phyloP scores from a whole-genome alignment of 208 protist genomes.

The Wallacemonas sp. region DNA sequence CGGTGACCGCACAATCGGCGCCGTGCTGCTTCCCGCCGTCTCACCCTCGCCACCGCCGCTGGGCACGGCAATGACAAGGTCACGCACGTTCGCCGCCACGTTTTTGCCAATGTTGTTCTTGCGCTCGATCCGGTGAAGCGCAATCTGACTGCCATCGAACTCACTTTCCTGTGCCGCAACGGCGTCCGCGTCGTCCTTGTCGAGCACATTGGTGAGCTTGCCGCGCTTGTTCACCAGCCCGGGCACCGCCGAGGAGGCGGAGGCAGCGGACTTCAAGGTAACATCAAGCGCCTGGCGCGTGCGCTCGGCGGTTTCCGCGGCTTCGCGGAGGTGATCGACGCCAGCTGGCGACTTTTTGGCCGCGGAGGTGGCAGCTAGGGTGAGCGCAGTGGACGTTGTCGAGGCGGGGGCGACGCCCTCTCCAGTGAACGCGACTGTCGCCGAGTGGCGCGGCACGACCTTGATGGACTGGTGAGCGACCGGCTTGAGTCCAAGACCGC shows the following conservation, averaged over 20 bases:
- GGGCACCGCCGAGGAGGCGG: neutral
- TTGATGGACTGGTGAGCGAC: constrained; percentile 6
- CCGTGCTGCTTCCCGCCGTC: constrained; percentile 4
- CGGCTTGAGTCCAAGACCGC: constrained; percentile 41
- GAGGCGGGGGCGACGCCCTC: no score
- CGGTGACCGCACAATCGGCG: constrained; percentile 73
- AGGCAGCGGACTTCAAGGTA: constrained; percentile 13
- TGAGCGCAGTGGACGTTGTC: neutral
- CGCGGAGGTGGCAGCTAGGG: neutral
- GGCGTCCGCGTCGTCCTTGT: neutral
- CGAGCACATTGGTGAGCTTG: neutral
- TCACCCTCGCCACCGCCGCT: neutral
- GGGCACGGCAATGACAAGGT: neutral
- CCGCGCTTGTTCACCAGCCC: constrained; percentile 5
- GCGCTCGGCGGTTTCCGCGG: constrained; percentile 31
- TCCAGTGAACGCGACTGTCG: no score
- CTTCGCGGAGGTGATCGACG: neutral
- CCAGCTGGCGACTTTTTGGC: neutral
- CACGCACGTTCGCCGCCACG: constrained; percentile 1
- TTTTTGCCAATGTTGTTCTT: constrained; percentile 11
- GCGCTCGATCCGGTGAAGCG: neutral
- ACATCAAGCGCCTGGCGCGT: constrained; percentile 31
- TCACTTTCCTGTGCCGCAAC: neutral
- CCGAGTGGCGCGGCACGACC: neutral
- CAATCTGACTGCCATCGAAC: constrained; percentile 1